Percentiles rank a stretch among this genome's conserved stretches.
These are phyloP conservation scores for Nakazawaea populi DNA, from an alignment of 805 yeast species.

Conservation along the genomic window DNA sequence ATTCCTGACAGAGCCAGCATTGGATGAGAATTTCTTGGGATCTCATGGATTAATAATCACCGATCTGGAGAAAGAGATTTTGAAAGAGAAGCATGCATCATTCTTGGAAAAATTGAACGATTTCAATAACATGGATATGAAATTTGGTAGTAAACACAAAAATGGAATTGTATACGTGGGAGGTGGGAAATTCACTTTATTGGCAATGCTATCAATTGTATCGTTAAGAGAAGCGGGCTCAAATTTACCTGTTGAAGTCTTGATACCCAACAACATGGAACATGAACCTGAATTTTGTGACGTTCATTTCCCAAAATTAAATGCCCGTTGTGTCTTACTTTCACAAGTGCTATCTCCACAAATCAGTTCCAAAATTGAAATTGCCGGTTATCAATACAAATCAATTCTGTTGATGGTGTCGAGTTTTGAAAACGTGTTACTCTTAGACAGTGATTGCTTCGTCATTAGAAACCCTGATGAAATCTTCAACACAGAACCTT, in stretches of 20 bases:
- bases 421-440: constrained; percentile 39
- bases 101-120: constrained; percentile 37
- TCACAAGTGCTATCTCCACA: constrained; percentile 30
- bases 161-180: constrained; percentile 56
- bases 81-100: constrained; percentile 38
- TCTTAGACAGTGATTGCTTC: constrained; percentile 40
- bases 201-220: constrained; percentile 40
- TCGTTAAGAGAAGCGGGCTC: constrained; percentile 42
- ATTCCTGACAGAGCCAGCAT: constrained; percentile 4
- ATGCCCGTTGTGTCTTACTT: constrained; percentile 35
- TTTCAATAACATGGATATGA: constrained; percentile 19
- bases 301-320: constrained; percentile 28
- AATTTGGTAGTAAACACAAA: constrained; percentile 34
- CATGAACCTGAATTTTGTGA: constrained; percentile 35
- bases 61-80: constrained; percentile 32
- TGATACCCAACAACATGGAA: constrained; percentile 30
- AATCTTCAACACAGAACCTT: constrained; percentile 40
- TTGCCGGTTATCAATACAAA: constrained; percentile 28
- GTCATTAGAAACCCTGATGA: constrained; percentile 50
- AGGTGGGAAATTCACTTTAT: constrained; percentile 49
- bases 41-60: constrained; percentile 30
- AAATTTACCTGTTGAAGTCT: constrained; percentile 38
- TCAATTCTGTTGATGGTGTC: constrained; percentile 36
- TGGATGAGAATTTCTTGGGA: constrained; percentile 22
- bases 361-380: constrained; percentile 16